A percentile compares a stretch with the other conserved stretches of the same genome.
These are phyloP conservation scores for Musa itinerans DNA, from an alignment of 176 grass and related monocot species.

Conservation along the genomic window DNA sequence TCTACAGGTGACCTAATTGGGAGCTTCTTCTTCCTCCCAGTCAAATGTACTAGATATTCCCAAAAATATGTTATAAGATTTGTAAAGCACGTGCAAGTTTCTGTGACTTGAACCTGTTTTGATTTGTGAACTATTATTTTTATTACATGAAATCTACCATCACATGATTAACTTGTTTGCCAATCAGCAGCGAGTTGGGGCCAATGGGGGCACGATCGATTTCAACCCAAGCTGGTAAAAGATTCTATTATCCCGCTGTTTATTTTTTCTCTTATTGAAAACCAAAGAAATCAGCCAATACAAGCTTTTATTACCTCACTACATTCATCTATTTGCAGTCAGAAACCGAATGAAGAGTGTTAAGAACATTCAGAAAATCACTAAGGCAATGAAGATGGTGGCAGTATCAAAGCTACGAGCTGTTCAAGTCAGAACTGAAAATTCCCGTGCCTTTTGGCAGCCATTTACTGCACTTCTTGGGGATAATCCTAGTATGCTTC, in stretches of 20 bases:
- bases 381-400: conserved; percentile 98
- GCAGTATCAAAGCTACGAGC: conserved; percentile 78
- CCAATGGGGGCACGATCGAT: conserved; percentile 39
- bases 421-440: conserved; percentile 78
- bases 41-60: too few relatives aligned
- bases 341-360: conserved; percentile 95
- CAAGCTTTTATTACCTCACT: background rate
- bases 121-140: conserved; percentile 5
- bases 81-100: too few relatives aligned
- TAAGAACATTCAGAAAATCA: conserved; percentile 91
- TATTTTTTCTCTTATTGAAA: background rate
- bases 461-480: conserved; percentile 89
- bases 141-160: background rate
- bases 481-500: conserved; percentile 56
- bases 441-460: conserved; percentile 87
- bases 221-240: conserved; percentile 81
- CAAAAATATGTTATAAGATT: too few relatives aligned
- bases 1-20: too few relatives aligned
- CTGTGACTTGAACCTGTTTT: background rate
- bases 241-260: background rate
- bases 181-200: conserved; percentile 42
- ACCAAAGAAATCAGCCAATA: background rate
- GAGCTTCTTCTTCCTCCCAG: too few relatives aligned
- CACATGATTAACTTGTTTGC: conserved; percentile 3
- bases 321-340: conserved; percentile 25